Conservation (phyloP, 2,329 filamentous ascomycete species). For the Colletotrichum sp. region DNA sequence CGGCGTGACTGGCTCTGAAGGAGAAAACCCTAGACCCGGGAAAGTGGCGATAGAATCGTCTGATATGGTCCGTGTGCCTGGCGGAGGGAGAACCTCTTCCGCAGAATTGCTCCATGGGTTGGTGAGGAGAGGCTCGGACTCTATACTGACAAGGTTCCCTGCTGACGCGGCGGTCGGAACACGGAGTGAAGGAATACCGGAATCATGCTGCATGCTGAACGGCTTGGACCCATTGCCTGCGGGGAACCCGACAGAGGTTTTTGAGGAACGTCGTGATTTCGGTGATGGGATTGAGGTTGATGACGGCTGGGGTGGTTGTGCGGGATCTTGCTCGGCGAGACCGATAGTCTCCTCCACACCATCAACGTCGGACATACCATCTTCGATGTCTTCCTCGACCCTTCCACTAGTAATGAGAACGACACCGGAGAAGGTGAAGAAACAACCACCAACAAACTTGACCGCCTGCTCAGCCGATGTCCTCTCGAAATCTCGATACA, state of each 20-base stretch:
- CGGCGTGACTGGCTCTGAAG: constrained; percentile 37
- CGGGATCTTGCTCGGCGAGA: constrained; percentile 58
- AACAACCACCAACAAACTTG: constrained; percentile 90
- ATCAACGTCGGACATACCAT: constrained; percentile 59
- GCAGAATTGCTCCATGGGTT: constrained; percentile 49
- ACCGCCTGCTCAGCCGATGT: constrained; percentile 73
- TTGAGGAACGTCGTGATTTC: constrained; percentile 54
- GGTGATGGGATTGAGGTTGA: constrained; percentile 25
- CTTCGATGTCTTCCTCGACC: constrained; percentile 61
- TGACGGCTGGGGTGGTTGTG: constrained; percentile 42
- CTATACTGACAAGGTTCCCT: constrained; percentile 36
- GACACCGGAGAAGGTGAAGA: constrained; percentile 94
- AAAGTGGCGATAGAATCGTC: constrained; percentile 37
- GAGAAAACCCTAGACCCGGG: constrained; percentile 26
- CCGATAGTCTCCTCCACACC: constrained; percentile 70
- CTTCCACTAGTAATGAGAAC: constrained; percentile 94
- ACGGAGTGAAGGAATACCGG: constrained; percentile 40
- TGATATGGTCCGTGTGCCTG: constrained; percentile 42
- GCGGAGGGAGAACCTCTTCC: constrained; percentile 33
- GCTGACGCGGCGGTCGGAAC: constrained; percentile 33
- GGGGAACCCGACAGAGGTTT: constrained; percentile 49
- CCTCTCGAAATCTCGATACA: constrained; percentile 94
- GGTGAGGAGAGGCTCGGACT: constrained; percentile 44
- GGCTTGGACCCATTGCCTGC: constrained; percentile 40
- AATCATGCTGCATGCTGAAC: constrained; percentile 38